Evolutionary conservation across 257 asterid genomes (phyloP).

Genomic region (Echium plantagineum): DNA sequence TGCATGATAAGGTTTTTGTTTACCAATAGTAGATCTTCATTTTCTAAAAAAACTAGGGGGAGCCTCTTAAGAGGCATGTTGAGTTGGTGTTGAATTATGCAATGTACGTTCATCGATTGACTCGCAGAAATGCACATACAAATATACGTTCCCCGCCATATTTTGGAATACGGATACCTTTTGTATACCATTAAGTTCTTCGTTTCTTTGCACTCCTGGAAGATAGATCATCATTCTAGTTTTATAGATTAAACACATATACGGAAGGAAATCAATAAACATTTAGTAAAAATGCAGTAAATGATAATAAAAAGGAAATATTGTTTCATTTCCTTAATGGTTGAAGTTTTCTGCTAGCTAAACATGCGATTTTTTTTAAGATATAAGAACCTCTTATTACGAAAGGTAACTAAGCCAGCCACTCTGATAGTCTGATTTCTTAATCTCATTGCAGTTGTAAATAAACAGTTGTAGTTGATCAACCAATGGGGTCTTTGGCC

Average conservation of each 20-base stretch:
- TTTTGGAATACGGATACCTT: neutral
- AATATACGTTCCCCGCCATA: neutral
- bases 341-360: neutral
- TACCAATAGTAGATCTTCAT: no score
- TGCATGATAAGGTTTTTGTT: neutral
- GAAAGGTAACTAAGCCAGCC: neutral
- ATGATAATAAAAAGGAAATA: neutral
- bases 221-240: neutral
- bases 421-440: constrained; percentile 2
- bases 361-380: neutral
- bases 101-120: neutral
- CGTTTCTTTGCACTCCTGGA: neutral
- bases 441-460: constrained; percentile 10
- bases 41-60: no score
- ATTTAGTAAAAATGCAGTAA: neutral
- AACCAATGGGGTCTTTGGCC: constrained; percentile 36
- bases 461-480: constrained; percentile 19
- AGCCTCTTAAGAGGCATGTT: no score
- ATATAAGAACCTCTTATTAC: neutral
- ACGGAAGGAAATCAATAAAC: neutral
- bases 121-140: no score
- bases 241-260: neutral
- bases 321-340: neutral
- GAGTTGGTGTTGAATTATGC: no score
- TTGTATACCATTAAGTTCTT: neutral